Conservation (phyloP, 2,329 filamentous ascomycete genomes). For the Fusarium poae region DNA sequence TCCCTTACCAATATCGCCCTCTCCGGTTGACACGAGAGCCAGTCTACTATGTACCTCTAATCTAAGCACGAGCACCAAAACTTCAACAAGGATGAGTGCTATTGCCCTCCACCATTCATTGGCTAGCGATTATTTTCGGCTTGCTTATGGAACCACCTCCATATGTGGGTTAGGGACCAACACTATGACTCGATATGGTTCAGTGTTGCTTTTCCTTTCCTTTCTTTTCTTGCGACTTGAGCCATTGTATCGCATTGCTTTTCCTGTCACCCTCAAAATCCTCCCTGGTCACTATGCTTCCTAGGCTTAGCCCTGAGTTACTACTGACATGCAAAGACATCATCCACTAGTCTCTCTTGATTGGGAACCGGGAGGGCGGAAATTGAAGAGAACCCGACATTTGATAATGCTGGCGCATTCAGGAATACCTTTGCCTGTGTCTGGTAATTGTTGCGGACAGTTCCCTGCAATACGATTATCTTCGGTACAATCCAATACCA, state of each 20-base stretch:
- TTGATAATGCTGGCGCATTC: conserved; percentile 12
- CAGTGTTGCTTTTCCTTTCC: conserved; percentile 38
- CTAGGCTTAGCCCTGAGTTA: conserved; percentile 8
- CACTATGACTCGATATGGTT: conserved; percentile 39
- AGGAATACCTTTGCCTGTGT: conserved; percentile 12
- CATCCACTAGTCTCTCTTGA: conserved; percentile 11
- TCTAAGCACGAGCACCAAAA: conserved; percentile 34
- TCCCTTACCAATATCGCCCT: conserved; percentile 46
- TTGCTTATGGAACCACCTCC: conserved; percentile 40
- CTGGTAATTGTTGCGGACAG: conserved; percentile 19
- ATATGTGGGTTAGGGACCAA: conserved; percentile 37
- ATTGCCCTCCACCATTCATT: conserved; percentile 44
- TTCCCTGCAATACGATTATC: conserved; percentile 32
- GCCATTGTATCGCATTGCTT: conserved; percentile 35
- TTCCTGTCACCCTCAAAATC: conserved; percentile 23
- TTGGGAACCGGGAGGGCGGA: conserved; percentile 1
- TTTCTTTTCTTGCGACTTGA: conserved; percentile 33
- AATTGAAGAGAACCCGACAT: conserved; percentile 19
- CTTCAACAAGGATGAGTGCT: conserved; percentile 32
- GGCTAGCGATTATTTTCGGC: conserved; percentile 37
- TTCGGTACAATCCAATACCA: conserved; percentile 31
- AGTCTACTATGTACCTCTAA: conserved; percentile 33
- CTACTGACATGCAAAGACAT: conserved; percentile 14
- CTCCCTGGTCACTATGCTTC: conserved; percentile 13
- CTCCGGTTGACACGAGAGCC: conserved; percentile 44